Percentiles rank a stretch among this genome's conserved stretches.
Evolutionary conservation across 2,329 filamentous ascomycete species (phyloP).

Genomic region (Hypoxylon sp.): DNA sequence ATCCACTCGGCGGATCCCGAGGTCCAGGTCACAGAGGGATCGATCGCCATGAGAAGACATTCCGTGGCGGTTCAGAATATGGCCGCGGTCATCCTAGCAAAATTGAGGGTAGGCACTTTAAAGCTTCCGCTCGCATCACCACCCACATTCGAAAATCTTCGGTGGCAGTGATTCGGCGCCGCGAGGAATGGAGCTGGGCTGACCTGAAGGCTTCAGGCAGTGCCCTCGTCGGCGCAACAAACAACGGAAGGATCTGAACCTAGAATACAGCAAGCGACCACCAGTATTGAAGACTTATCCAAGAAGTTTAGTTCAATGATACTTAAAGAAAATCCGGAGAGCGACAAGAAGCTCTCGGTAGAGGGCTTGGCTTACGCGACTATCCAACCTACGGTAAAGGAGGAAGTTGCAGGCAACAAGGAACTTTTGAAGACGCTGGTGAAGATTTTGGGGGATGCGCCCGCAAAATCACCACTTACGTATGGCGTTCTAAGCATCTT

Average conservation of each 20-base stretch:
- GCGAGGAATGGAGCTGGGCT: slow-evolving; percentile 47
- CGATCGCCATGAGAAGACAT: slow-evolving; percentile 73
- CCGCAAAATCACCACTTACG: slow-evolving; percentile 77
- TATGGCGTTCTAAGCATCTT: slow-evolving; percentile 92
- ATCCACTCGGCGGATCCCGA: slow-evolving; percentile 67
- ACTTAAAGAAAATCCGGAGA: slow-evolving; percentile 67
- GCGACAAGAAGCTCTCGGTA: slow-evolving; percentile 78
- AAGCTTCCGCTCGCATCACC: slow-evolving; percentile 54
- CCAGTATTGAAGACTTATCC: slow-evolving; percentile 76
- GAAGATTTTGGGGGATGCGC: slow-evolving; percentile 70
- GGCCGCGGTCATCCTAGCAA: slow-evolving; percentile 83
- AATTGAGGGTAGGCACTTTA: slow-evolving; percentile 70
- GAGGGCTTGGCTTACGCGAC: slow-evolving; percentile 95
- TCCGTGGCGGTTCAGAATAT: slow-evolving; percentile 74
- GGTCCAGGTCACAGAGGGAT: slow-evolving; percentile 72
- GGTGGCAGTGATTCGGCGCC: slow-evolving; percentile 48
- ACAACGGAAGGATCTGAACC: slow-evolving; percentile 57
- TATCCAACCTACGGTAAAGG: slow-evolving; percentile 86
- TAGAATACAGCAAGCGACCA: slow-evolving; percentile 68
- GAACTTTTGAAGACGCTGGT: slow-evolving; percentile 80
- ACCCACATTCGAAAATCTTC: slow-evolving; percentile 46
- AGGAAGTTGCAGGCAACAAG: slow-evolving; percentile 79
- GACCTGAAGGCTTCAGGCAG: slow-evolving; percentile 65
- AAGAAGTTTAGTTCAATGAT: slow-evolving; percentile 77
- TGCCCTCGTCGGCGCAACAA: slow-evolving; percentile 62